Evolutionary conservation across 371 early-diverging fungal species (phyloP), one percentile per base, ranked within the genome.

Genomic region (Apophysomyces ossiformis): DNA sequence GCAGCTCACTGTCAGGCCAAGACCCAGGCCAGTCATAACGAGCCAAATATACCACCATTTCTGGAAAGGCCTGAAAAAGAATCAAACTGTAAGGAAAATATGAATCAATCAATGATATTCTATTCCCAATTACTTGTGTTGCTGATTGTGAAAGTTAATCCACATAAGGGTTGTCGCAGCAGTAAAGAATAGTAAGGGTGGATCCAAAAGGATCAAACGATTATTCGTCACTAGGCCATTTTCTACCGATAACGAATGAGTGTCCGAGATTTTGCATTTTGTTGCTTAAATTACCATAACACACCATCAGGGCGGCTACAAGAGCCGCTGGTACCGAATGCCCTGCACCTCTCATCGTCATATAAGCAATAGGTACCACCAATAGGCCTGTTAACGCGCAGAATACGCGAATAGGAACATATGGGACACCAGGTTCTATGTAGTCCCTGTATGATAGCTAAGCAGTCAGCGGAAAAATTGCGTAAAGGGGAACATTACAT

Each of bases 191-290:
- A 97, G 80, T 58, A 98, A 74, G 61, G 93, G 89, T 21, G 95
- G 89, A 72, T 98, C 98, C 60, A 98, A 81, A 39, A 96, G 83
- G 39, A 97, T 97, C 58, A 94, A 80, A 26, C 97, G 87, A 47
- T 91, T 92, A 75, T 98, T 96, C 6, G 97, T 90, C 58, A 94
- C 84, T 64, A 96, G 80, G 6, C 92, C 87, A 75, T 94, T 96
- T 67, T 96, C 72, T 71, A 57, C 37, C 58, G 37, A 8, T 37
- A 38, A n/a, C 39, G 32, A 3, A 13, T 41, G 37, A 60, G 18
- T 60, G 61, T 45, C 16, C 7, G 37, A 7, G 59, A 37, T 9
- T 57, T 5, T 35, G 38, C 5, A 5, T 13, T 57, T 1, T 16
- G 5, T 4, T 26, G 39, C 8, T 60, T 37, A 57, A 39, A 12